Evolutionary conservation across 805 yeast genomes (phyloP), one percentile per base, ranked within the genome.

Genomic region (Sporopachydermia lactativora): DNA sequence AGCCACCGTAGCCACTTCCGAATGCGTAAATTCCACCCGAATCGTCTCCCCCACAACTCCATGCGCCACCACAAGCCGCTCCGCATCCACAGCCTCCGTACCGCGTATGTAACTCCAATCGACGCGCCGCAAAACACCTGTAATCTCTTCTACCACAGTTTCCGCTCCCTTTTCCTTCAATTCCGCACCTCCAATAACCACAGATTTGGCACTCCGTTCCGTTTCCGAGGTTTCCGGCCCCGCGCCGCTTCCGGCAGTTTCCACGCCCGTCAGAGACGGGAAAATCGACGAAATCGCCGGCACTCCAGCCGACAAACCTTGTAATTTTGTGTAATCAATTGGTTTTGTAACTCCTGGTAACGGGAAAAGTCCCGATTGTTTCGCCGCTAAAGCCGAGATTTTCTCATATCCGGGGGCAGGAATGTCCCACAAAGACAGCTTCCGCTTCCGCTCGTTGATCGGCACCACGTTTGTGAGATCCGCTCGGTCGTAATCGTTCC

Each of bases 341-440:
- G 50, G 51, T 43, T 50, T 54, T 0, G 75, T 75, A 46, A 65
- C 68, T 3, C 86, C 86, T 1, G 92, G 89, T 14, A 72, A 62
- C 2, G 88, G 84, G 50, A 84, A 85, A 2, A 82, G 56, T 0
- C 95, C 95, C 1, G 84, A 71, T 14, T 81, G 60, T 50, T 84
- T 85, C 4, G 92, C 94, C 44, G 79, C 65, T 45, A 77, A 82
- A 0, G 92, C 81, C 1, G 81, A 70, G 1, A 81, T 75, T 4
- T 71, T 70, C 51, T 82, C 92, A 53, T 80, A 80, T 0, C 84
- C 89, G 45, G 65, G 64, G 1, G 94, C 86, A 24, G 68, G 66
- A 17, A 71, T 61, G 39, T 83, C 92, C 94, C 94, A 84, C 39
- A 65, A 59, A 0, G 83, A 65, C 19, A 52, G 54, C 15, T 62